Evolutionary conservation across 176 grass and related monocot genomes (phyloP).

Genomic region (Olyra latifolia): DNA sequence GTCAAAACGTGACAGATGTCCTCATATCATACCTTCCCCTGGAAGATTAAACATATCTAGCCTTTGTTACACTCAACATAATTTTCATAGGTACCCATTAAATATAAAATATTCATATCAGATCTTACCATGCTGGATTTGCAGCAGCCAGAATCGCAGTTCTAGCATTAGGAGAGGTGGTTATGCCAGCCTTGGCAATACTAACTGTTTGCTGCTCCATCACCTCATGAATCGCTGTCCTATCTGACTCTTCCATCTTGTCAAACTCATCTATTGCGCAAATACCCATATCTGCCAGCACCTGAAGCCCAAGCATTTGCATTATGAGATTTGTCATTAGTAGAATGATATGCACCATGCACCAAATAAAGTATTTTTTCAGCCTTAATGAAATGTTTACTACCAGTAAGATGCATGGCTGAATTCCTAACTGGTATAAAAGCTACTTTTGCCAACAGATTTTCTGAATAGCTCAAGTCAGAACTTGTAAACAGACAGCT

Average conservation of each 20-base stretch:
- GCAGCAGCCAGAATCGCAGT: constrained; percentile 93
- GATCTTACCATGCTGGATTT: constrained; percentile 90
- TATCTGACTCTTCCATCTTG: constrained; percentile 99
- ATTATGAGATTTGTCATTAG: constrained; percentile 1
- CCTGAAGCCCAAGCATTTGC: constrained; percentile 53
- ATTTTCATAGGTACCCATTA: not conserved
- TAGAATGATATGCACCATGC: constrained; percentile 7
- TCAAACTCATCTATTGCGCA: constrained; percentile 99
- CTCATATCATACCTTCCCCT: constrained; percentile 99
- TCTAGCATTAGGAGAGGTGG: constrained; percentile 97
- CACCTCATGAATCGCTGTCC: constrained; percentile 98
- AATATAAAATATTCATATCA: constrained; percentile 17
- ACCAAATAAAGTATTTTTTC: constrained; percentile 21
- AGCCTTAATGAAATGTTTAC: not conserved
- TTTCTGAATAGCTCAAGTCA: not conserved
- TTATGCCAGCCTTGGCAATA: constrained; percentile 98
- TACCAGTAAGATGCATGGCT: not conserved
- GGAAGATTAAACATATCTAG: constrained; percentile 23
- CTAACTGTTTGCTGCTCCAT: constrained; percentile 99
- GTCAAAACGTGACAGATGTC: constrained; percentile 94
- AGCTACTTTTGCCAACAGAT: not conserved
- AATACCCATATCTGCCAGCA: constrained; percentile 96
- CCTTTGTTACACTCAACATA: constrained; percentile 10
- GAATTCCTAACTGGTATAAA: constrained; percentile 6
- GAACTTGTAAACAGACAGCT: not conserved